Base-by-base conservation (phyloP, 768 basidiomycete species). In the Termitomyces titanicus region DNA sequence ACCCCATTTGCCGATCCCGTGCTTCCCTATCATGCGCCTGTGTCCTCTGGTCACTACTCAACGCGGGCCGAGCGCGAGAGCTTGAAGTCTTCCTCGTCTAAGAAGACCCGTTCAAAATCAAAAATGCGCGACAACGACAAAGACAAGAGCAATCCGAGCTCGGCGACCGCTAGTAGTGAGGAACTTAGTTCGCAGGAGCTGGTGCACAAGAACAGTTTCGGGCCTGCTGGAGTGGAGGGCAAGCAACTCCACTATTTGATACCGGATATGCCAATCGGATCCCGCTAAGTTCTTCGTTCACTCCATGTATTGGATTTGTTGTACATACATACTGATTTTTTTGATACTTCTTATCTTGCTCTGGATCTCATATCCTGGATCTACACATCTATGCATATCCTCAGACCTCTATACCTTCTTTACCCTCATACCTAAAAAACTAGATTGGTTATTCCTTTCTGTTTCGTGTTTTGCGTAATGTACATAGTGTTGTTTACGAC, bases 171-270 rank as follows among this genome's bases (percentile, higher is more conserved):
- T 12, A 61, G 59, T 25, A 44, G 50, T 29, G 59, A 61, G 40
- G 49, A 54, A 13, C 11, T 57, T 17, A 38, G 5, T 24, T 34
- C 9, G 18, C 48, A 22, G 38, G 47, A 37, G 9, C 47, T 65
- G 29, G 54, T n/a, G 5, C 64, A 65, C 40, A 65, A 65, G 43
- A 63, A 47, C 46, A 63, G 62, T 46, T 65, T 65, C 37, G 62
- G 64, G 27, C 62, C 60, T 10, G 64, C 60, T 9, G 64, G 64
- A 10, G 27, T 63, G 13, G 62, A 63, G 45, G 64, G 64, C 24
- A 64, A 57, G 33, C 62, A 51, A 17, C 35, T 63, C 17, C 62
- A 65, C 25, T 61, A 65, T 56, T 25, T 65, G 49, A 61, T 65
- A 5, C 64, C 64, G 1, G 64, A 65, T 54, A 63, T 65, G 62